Conservation (phyloP, 176 grass and related monocot genomes). For the Lolium rigidum region DNA sequence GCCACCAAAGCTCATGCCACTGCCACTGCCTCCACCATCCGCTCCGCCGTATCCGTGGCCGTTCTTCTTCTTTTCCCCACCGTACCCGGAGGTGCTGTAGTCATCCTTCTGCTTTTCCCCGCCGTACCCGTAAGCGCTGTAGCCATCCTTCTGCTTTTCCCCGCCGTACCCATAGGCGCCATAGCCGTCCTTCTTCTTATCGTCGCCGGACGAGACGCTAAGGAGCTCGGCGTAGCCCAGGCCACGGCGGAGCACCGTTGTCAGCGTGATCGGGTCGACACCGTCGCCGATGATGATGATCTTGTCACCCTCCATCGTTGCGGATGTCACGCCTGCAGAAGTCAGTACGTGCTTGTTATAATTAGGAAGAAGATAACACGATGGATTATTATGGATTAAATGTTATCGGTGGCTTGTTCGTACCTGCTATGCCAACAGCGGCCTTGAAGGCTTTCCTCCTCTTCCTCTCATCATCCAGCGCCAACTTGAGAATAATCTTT, state of each 20-base stretch:
- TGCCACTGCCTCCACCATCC: neutral
- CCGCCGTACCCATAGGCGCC: conserved; percentile 46
- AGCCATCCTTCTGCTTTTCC: conserved; percentile 51
- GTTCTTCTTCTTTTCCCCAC: conserved; percentile 23
- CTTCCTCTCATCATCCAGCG: conserved; percentile 62
- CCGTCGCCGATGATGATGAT: conserved; percentile 60
- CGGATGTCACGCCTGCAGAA: conserved; percentile 61
- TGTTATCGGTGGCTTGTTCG: neutral
- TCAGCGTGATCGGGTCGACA: conserved; percentile 63
- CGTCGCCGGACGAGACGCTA: conserved; percentile 55
- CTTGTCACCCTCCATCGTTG: conserved; percentile 58
- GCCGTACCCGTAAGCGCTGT: conserved; percentile 2
- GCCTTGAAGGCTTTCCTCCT: conserved; percentile 76
- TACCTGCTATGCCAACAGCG: conserved; percentile 68
- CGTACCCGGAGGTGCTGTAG: neutral
- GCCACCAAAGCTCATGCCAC: conserved; percentile 6
- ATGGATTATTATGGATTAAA: neutral
- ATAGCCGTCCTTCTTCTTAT: conserved; percentile 56
- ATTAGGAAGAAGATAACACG: neutral
- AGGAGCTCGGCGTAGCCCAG: conserved; percentile 72
- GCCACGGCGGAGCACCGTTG: conserved; percentile 50
- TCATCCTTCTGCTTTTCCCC: conserved; percentile 24
- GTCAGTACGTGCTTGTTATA: neutral
- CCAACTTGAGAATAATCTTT: conserved; percentile 78
- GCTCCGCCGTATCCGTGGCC: conserved; percentile 13